Evolutionary conservation across 176 grass and related monocot genomes (phyloP), one percentile per base, ranked within the genome.

Genomic region (Triticum monococcum): DNA sequence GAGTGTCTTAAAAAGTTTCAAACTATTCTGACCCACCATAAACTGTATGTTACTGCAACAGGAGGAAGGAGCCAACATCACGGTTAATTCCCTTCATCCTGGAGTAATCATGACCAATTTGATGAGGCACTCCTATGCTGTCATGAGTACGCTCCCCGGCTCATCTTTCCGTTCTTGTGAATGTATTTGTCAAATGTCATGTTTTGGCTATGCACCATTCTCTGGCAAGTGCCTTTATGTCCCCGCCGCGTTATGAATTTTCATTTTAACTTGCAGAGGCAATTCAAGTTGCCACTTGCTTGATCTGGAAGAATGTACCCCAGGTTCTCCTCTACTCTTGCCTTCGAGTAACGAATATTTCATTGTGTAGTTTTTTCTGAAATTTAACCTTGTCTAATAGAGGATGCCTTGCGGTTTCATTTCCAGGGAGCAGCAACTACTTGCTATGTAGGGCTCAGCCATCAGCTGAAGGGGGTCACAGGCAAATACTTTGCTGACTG

Each of bases 91-190:
- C 68, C 86, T 98, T 52, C 93, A 95, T 90, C 95, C 95, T 63
- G 95, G 95, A 85, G 54, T 98, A 70, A 98, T 98, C 88, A 92
- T 93, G 95, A 98, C 93, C 25, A 93, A 93, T 86, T 82, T 98
- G 86, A 90, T 90, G 93, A 92, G 93, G 79, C 91, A 93, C 64
- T 95, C 95, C 17, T 87, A 84, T 46, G 65, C 85, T 85, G 72
- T 91, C 31, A 84, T 93, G 91, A 93, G 89, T 98, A 98, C 81
- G 91, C 14, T 54, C 9, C 40, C 38, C 7, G 17, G 56, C 23
- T 63, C 31, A 14, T 33, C 10, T 59, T 86, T 28, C 68, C 25
- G 20, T 12, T 18, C 12, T 45, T 70, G 5, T 62, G 64, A 81
- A 70, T 71, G 18, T 61, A 11, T 64, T 72, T 62, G 33, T 67